A percentile compares a stretch with the other conserved stretches of the same genome.
These are phyloP conservation scores for Lodderomyces elongisporus DNA, from an alignment of 1,139 yeast genomes.

Conservation along the genomic window DNA sequence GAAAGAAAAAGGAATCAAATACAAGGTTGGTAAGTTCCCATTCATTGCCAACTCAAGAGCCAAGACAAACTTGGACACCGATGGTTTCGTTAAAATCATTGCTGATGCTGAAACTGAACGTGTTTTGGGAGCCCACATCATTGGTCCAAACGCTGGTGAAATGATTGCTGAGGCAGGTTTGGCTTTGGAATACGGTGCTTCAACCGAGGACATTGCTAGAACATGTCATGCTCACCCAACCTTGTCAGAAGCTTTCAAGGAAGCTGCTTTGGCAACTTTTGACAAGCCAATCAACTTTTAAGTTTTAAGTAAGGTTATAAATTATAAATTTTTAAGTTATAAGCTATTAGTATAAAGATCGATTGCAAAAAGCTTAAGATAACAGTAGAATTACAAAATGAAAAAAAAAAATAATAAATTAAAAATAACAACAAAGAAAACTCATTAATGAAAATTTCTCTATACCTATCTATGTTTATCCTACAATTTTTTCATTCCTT, in stretches of 20 bases:
- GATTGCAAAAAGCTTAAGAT: too few relatives aligned
- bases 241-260: slow-evolving; percentile 95
- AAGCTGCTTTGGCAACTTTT: slow-evolving; percentile 91
- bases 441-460: too few relatives aligned
- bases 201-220: slow-evolving; percentile 96
- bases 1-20: slow-evolving; percentile 87
- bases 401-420: slow-evolving; percentile 1
- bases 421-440: too few relatives aligned
- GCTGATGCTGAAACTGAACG: slow-evolving; percentile 98
- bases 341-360: too few relatives aligned
- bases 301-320: slow-evolving; percentile 6
- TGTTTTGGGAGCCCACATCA: slow-evolving; percentile 92
- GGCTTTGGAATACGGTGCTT: slow-evolving; percentile 98
- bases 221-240: slow-evolving; percentile 99
- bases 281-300: slow-evolving; percentile 86
- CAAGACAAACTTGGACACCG: slow-evolving; percentile 94
- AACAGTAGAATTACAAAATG: too few relatives aligned
- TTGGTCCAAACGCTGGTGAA: slow-evolving; percentile 99
- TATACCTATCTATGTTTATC: too few relatives aligned
- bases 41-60: slow-evolving; percentile 99
- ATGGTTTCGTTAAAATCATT: slow-evolving; percentile 92
- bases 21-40: slow-evolving; percentile 96
- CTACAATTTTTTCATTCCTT: too few relatives aligned
- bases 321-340: too few relatives aligned
- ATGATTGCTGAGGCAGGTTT: slow-evolving; percentile 98